Percentiles rank a stretch among this genome's conserved stretches.
Evolutionary conservation across 192 early-diverging fungal genomes (phyloP).

Genomic region (Oehlia diaphana): DNA sequence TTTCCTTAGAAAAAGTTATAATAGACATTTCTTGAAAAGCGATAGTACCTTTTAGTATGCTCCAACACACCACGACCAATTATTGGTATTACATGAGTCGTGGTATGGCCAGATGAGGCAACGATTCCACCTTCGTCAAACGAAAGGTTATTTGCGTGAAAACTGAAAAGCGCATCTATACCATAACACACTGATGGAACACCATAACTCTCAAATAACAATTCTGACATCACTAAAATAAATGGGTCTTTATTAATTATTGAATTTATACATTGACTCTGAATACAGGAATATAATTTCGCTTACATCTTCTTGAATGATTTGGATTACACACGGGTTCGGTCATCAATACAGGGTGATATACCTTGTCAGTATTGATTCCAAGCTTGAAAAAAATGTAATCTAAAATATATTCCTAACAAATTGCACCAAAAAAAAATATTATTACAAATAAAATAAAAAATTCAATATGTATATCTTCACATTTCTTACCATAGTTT

Average conservation of each 20-base stretch:
- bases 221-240: conserved; percentile 74
- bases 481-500: conserved; percentile 62
- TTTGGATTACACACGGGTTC: conserved; percentile 78
- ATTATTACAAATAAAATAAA: not conserved
- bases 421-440: not conserved
- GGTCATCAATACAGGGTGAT: conserved; percentile 87
- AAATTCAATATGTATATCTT: not conserved
- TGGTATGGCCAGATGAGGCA: conserved; percentile 67
- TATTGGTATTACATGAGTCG: conserved; percentile 78
- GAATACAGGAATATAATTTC: not conserved
- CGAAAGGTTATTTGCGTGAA: conserved; percentile 66
- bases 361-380: conserved; percentile 64
- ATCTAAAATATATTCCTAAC: conserved; percentile 80
- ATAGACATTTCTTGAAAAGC: not conserved
- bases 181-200: conserved; percentile 80
- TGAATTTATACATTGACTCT: not conserved
- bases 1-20: not conserved
- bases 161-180: conserved; percentile 85
- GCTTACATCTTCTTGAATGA: conserved; percentile 71
- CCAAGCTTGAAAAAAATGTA: conserved; percentile 83
- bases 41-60: conserved; percentile 67
- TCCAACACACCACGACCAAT: conserved; percentile 59
- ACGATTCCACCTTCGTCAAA: conserved; percentile 69
- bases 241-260: conserved; percentile 1
- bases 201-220: conserved; percentile 85